A percentile compares a stretch with the other conserved stretches of the same genome.
These are phyloP conservation scores for Hypoxylon rubiginosum DNA, from an alignment of 2,329 filamentous ascomycete species.

Conservation along the genomic window DNA sequence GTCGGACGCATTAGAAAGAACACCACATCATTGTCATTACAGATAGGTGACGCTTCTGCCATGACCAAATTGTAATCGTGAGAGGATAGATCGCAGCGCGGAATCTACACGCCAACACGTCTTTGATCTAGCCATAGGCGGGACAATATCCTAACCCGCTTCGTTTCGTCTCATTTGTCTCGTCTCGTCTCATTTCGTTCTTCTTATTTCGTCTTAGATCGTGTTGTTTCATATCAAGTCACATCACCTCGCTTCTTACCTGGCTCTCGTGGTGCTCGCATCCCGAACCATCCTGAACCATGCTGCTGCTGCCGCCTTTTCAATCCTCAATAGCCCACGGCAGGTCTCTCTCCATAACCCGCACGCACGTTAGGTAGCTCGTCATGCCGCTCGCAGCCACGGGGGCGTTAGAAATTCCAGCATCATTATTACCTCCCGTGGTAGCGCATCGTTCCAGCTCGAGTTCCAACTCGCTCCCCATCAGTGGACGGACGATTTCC, in stretches of 20 bases:
- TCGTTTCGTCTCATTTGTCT: constrained; percentile 10
- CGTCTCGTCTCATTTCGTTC: constrained; percentile 20
- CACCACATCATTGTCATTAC: background rate
- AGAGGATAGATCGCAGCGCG: constrained; percentile 3
- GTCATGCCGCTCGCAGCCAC: constrained; percentile 43
- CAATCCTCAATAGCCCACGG: constrained; percentile 51
- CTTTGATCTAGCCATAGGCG: constrained; percentile 14
- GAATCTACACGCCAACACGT: constrained; percentile 1
- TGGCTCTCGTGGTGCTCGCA: background rate
- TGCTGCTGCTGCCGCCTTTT: constrained; percentile 1
- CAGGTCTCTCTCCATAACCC: constrained; percentile 51
- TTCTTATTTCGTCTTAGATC: constrained; percentile 13
- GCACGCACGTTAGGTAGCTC: constrained; percentile 51
- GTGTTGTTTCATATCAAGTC: constrained; percentile 11
- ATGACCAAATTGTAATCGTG: constrained; percentile 10
- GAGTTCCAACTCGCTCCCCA: constrained; percentile 86
- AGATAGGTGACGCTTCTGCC: constrained; percentile 6
- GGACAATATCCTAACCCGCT: constrained; percentile 2
- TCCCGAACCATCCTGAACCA: too few species aligned
- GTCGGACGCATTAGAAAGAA: constrained; percentile 11
- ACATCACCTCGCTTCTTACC: background rate
- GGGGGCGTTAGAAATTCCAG: constrained; percentile 53
- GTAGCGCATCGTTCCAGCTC: constrained; percentile 69
- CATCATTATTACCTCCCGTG: constrained; percentile 55
- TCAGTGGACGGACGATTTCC: constrained; percentile 86